Conservation (phyloP, 164 flowering plant genomes). For the Platanus orientalis region DNA sequence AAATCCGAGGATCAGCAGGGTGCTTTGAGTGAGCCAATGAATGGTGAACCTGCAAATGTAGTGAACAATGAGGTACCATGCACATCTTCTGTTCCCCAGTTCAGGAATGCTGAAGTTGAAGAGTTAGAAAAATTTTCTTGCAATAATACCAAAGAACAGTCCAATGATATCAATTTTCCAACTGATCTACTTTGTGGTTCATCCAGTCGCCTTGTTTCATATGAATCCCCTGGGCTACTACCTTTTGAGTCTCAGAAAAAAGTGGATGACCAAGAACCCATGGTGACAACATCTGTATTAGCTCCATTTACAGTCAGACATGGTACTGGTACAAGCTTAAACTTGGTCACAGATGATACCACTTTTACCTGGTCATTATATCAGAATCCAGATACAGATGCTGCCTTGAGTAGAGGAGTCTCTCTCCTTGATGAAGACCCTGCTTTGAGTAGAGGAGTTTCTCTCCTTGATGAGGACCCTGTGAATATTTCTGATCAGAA, state of each 20-base stretch:
- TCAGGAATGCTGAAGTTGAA: conserved; percentile 20
- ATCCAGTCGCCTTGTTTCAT: conserved; percentile 12
- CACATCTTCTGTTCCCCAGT: conserved; percentile 9
- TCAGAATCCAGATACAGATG: conserved; percentile 22
- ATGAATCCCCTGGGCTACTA: conserved; percentile 7
- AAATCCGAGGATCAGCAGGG: conserved; percentile 14
- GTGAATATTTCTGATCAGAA: conserved; percentile 7
- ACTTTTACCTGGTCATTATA: conserved; percentile 12
- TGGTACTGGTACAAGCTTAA: conserved; percentile 6
- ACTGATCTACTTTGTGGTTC: conserved; percentile 11
- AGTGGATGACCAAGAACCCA: conserved; percentile 13
- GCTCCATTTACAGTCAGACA: conserved; percentile 2
- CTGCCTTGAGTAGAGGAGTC: conserved; percentile 19
- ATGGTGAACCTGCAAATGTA: conserved; percentile 9
- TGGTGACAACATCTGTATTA: conserved; percentile 14
- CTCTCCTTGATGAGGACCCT: conserved; percentile 26
- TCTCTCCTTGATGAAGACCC: conserved; percentile 10
- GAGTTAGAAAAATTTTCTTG: conserved; percentile 6
- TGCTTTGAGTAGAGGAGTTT: conserved; percentile 21
- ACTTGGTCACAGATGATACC: conserved; percentile 10
- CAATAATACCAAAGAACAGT: conserved; percentile 5
- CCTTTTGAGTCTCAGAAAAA: conserved; percentile 10
- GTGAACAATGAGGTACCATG: conserved; percentile 2
- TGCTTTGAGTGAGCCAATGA: conserved; percentile 10
- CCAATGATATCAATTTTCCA: conserved; percentile 11